Conservation (phyloP, 768 basidiomycete genomes). For the Trametes punicea region DNA sequence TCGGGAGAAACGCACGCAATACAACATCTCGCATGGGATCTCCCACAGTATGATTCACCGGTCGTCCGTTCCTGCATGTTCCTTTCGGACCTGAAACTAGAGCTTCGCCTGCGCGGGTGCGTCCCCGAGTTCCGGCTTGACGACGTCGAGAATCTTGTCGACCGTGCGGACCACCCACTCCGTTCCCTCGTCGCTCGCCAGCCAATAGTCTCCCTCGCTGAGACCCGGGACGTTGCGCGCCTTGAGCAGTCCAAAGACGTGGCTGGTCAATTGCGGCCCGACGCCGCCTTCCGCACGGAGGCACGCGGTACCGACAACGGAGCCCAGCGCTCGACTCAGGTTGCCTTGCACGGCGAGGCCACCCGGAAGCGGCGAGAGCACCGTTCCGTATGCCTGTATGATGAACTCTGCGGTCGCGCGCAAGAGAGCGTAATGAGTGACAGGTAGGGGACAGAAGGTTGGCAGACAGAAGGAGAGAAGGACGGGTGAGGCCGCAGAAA, state of each 20-base stretch:
- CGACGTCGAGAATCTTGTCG: slow-evolving; percentile 76
- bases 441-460: not conserved
- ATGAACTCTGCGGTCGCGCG: slow-evolving; percentile 60
- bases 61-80: not conserved
- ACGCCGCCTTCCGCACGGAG: slow-evolving; percentile 83
- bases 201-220: slow-evolving; percentile 72
- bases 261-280: slow-evolving; percentile 83
- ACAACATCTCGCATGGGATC: slow-evolving; percentile 9
- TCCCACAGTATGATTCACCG: not conserved
- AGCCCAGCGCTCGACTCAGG: slow-evolving; percentile 80
- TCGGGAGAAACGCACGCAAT: not conserved
- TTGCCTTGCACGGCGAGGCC: slow-evolving; percentile 65
- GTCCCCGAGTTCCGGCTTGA: slow-evolving; percentile 42
- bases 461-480: not conserved
- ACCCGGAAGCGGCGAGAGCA: slow-evolving; percentile 72
- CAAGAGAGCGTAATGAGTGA: too few relatives aligned
- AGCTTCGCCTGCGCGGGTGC: slow-evolving; percentile 50
- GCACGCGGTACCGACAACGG: slow-evolving; percentile 80
- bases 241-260: slow-evolving; percentile 88
- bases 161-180: slow-evolving; percentile 86
- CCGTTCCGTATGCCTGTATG: slow-evolving; percentile 79
- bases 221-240: slow-evolving; percentile 59
- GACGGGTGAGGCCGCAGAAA: not conserved
- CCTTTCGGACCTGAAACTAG: slow-evolving; percentile 32
- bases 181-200: slow-evolving; percentile 81